Evolutionary conservation across 2,329 filamentous ascomycete genomes (phyloP).

Genomic region (Ceratocystis diversiconidia): DNA sequence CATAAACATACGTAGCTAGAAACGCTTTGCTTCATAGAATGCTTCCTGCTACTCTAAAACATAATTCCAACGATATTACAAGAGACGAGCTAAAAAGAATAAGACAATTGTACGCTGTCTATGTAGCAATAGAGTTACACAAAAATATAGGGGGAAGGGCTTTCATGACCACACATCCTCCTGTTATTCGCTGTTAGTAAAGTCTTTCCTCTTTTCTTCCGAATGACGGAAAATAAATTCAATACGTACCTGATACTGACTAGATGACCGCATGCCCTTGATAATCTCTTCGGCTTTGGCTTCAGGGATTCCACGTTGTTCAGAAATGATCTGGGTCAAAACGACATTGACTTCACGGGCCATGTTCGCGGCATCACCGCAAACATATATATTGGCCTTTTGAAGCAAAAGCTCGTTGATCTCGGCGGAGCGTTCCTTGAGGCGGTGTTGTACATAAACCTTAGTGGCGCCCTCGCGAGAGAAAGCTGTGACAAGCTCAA

Average conservation of each 20-base stretch:
- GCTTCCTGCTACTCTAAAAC: not conserved
- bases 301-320: slow-evolving; percentile 67
- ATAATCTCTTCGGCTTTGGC: slow-evolving; percentile 90
- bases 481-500: slow-evolving; percentile 85
- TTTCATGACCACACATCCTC: slow-evolving; percentile 58
- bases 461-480: slow-evolving; percentile 80
- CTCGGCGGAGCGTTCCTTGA: slow-evolving; percentile 69
- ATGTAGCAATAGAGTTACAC: slow-evolving; percentile 4
- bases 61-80: not conserved
- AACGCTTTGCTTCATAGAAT: not conserved
- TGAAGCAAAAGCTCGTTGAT: slow-evolving; percentile 75
- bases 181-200: slow-evolving; percentile 27
- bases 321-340: slow-evolving; percentile 73
- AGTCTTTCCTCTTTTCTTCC: not conserved
- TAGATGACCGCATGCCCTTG: slow-evolving; percentile 87
- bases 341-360: slow-evolving; percentile 81
- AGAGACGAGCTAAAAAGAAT: slow-evolving; percentile 15
- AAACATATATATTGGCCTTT: slow-evolving; percentile 94
- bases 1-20: not conserved
- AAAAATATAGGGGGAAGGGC: not conserved
- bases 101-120: slow-evolving; percentile 12
- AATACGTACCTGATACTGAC: slow-evolving; percentile 75
- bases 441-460: slow-evolving; percentile 89
- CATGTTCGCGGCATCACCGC: slow-evolving; percentile 95
- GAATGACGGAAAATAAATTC: not conserved